A percentile compares a stretch with the other conserved stretches of the same genome.
Conservation (phyloP, 768 basidiomycete species). For the Paxillus ammoniavirescens region DNA sequence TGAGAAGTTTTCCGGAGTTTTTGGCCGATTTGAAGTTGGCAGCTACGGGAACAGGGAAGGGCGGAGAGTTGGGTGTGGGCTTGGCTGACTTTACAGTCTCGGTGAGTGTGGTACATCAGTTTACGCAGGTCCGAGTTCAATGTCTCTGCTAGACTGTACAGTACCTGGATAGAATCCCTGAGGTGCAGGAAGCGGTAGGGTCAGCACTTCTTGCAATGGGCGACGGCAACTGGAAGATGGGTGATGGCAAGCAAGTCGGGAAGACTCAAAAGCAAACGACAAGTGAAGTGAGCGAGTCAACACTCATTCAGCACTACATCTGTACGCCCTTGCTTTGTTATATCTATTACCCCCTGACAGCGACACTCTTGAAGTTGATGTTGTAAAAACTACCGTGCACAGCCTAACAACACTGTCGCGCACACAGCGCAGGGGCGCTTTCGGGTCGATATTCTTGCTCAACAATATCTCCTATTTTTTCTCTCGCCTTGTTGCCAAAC, state of each 20-base stretch:
- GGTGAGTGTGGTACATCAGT: conserved; percentile 34
- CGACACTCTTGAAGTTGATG: conserved; percentile 53
- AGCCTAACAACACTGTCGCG: conserved; percentile 66
- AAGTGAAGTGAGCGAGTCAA: conserved; percentile 53
- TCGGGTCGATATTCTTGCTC: conserved; percentile 73
- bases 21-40: conserved; percentile 75
- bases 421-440: conserved; percentile 57
- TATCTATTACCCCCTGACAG: neutral
- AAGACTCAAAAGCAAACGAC: conserved; percentile 38
- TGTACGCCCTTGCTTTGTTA: conserved; percentile 43
- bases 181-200: conserved; percentile 65
- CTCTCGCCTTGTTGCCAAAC: conserved; percentile 53
- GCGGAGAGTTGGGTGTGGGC: conserved; percentile 61
- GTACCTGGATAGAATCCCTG: conserved; percentile 69
- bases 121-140: neutral
- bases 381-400: conserved; percentile 61
- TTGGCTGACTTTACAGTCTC: conserved; percentile 59
- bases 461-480: conserved; percentile 78
- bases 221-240: conserved; percentile 93
- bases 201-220: conserved; percentile 69
- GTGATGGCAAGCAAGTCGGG: conserved; percentile 65
- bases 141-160: conserved; percentile 50
- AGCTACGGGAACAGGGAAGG: conserved; percentile 44
- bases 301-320: conserved; percentile 71
- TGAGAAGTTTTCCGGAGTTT: conserved; percentile 84